These are phyloP conservation scores for Yarrowia sp. DNA, from an alignment of 805 yeast species.

Conservation along the genomic window DNA sequence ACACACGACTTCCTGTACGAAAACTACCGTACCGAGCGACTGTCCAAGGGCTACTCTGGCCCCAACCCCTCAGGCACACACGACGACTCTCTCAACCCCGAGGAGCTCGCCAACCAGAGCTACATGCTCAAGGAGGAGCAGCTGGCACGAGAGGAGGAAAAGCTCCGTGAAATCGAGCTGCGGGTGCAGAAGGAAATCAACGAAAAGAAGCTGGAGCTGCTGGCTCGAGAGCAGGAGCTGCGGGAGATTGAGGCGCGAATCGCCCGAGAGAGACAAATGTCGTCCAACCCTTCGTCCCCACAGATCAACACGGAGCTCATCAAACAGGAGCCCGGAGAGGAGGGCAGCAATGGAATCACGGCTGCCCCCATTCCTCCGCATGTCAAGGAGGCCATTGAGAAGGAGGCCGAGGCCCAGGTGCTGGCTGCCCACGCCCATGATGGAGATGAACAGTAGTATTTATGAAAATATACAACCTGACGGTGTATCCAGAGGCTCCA, in stretches of 20 bases:
- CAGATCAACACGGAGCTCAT: constrained; percentile 11
- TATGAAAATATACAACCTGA: not conserved
- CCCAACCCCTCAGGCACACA: constrained; percentile 15
- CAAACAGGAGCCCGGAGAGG: constrained; percentile 19
- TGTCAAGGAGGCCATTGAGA: constrained; percentile 20
- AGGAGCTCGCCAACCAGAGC: constrained; percentile 43
- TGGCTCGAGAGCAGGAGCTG: constrained; percentile 44
- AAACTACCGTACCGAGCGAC: constrained; percentile 71
- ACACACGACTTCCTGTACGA: constrained; percentile 77
- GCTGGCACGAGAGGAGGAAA: constrained; percentile 42
- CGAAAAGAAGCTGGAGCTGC: constrained; percentile 40
- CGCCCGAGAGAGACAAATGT: constrained; percentile 30
- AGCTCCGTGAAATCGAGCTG: constrained; percentile 42
- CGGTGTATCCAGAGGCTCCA: not conserved
- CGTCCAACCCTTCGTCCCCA: constrained; percentile 25
- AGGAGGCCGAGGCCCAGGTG: constrained; percentile 25
- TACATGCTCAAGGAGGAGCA: constrained; percentile 44
- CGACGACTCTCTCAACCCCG: constrained; percentile 38
- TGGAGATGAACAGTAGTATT: constrained; percentile 14
- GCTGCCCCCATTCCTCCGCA: constrained; percentile 16
- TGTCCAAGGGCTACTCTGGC: constrained; percentile 43
- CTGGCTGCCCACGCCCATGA: constrained; percentile 18
- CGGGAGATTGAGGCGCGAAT: constrained; percentile 42
- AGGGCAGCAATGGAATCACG: not conserved
- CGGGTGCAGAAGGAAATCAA: constrained; percentile 43